Conservation (phyloP, 371 early-diverging fungal genomes). For the Mortierella polycephala region DNA sequence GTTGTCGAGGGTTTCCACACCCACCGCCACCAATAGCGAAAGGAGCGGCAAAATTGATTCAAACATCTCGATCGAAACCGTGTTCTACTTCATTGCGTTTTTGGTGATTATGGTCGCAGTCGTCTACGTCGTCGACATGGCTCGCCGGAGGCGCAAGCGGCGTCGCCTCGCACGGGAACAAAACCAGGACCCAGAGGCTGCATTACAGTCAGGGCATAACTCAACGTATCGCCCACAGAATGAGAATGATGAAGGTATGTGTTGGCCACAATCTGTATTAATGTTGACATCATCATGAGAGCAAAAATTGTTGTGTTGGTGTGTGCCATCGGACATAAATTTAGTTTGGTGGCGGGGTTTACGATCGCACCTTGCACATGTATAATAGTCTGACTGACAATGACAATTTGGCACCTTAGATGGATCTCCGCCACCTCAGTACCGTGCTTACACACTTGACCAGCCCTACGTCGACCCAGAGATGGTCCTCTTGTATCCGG, state of each 20-base stretch:
- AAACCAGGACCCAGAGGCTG: neutral
- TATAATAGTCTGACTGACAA: too few relatives aligned
- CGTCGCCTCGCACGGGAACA: constrained; percentile 14
- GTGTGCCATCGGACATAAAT: too few relatives aligned
- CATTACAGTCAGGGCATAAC: neutral
- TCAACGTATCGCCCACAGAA: constrained; percentile 18
- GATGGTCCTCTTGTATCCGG: constrained; percentile 11
- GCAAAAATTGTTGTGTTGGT: too few relatives aligned
- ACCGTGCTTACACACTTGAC: constrained; percentile 14
- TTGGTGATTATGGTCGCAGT: constrained; percentile 14
- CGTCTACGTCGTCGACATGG: constrained; percentile 22
- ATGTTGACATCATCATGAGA: too few relatives aligned
- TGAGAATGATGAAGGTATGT: constrained; percentile 19
- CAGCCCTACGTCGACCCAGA: constrained; percentile 18
- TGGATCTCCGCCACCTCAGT: constrained; percentile 23
- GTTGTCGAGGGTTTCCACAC: too few relatives aligned
- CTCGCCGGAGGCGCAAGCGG: constrained; percentile 31
- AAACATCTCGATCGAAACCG: constrained; percentile 9
- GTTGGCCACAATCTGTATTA: neutral
- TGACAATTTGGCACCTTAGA: neutral
- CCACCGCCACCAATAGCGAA: too few relatives aligned
- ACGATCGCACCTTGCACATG: too few relatives aligned
- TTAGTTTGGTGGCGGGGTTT: too few relatives aligned
- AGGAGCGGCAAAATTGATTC: neutral
- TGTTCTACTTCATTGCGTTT: constrained; percentile 30